phyloP scores from a whole-genome alignment of 805 yeast genomes.

The Candida berthetii region DNA sequence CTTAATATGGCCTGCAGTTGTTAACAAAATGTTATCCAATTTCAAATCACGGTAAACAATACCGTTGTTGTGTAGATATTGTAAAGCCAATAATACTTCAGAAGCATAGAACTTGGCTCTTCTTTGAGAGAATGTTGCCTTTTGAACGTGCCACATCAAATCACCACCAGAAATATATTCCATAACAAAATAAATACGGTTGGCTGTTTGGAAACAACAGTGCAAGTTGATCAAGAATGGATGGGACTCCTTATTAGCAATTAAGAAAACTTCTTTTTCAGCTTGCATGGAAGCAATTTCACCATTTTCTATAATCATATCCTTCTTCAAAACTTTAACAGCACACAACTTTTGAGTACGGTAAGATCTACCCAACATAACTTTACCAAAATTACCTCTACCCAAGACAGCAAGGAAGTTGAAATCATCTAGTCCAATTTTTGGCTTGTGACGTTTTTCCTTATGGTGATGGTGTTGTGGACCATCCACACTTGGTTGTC shows the following conservation, averaged over 20 bases:
- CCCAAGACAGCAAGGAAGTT: conserved; percentile 92
- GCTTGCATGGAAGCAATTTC: conserved; percentile 94
- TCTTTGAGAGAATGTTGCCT: conserved; percentile 78
- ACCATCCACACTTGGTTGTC: conserved; percentile 4
- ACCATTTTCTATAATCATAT: conserved; percentile 89
- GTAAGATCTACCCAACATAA: conserved; percentile 92
- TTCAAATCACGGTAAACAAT: conserved; percentile 95
- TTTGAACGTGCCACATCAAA: conserved; percentile 98
- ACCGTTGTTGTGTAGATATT: conserved; percentile 92
- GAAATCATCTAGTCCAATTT: conserved; percentile 92
- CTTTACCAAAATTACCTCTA: conserved; percentile 98
- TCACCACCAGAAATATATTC: conserved; percentile 98
- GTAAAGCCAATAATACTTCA: conserved; percentile 85
- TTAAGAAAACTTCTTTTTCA: conserved; percentile 83
- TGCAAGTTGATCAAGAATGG: conserved; percentile 89
- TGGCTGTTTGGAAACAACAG: conserved; percentile 97
- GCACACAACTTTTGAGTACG: conserved; percentile 82
- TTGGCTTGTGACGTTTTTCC: conserved; percentile 44
- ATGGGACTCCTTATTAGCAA: conserved; percentile 82
- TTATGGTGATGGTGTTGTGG: conserved; percentile 12
- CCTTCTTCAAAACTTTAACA: conserved; percentile 93
- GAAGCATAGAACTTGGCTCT: conserved; percentile 98
- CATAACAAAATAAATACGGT: conserved; percentile 96
- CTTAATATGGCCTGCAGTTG: conserved; percentile 90
- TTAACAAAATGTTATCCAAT: conserved; percentile 85